Evolutionary conservation across 2,329 filamentous ascomycete genomes (phyloP).

Genomic region (Cucurbitaria berberidis): DNA sequence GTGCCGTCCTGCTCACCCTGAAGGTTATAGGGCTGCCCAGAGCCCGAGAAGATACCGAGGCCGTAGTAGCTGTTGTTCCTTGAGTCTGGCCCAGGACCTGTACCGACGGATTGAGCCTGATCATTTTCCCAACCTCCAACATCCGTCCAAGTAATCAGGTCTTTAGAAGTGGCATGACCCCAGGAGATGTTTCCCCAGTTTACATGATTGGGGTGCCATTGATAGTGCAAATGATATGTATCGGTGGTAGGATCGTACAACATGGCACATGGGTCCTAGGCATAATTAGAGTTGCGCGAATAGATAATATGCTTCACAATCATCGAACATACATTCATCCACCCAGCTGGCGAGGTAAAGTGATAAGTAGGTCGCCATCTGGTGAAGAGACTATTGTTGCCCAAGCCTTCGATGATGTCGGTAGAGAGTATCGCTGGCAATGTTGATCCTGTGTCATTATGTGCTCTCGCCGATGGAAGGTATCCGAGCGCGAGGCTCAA

Average conservation of each 20-base stretch:
- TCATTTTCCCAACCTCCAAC: conserved; percentile 55
- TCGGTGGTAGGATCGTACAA: conserved; percentile 57
- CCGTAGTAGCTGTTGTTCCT: conserved; percentile 54
- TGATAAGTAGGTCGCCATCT: conserved; percentile 57
- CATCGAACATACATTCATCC: conserved; percentile 51
- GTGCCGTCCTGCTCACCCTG: conserved; percentile 55
- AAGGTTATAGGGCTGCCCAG: conserved; percentile 57
- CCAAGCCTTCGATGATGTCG: conserved; percentile 38
- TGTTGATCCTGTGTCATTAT: conserved; percentile 16
- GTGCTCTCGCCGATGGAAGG: conserved; percentile 22
- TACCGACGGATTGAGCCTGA: conserved; percentile 49
- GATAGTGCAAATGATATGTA: conserved; percentile 61
- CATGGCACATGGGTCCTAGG: conserved; percentile 57
- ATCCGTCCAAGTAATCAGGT: conserved; percentile 56
- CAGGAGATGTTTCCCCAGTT: conserved; percentile 56
- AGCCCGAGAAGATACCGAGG: conserved; percentile 61
- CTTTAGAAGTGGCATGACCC: conserved; percentile 59
- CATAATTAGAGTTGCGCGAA: neutral
- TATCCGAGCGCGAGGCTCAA: conserved; percentile 35
- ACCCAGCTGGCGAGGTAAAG: conserved; percentile 56
- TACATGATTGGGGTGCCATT: conserved; percentile 58
- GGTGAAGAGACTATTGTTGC: conserved; percentile 58
- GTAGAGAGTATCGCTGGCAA: conserved; percentile 37
- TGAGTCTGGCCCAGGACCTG: conserved; percentile 42
- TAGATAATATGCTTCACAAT: neutral